Evolutionary conservation across 2,329 filamentous ascomycete genomes (phyloP).

Genomic region (Tothia fuscella): DNA sequence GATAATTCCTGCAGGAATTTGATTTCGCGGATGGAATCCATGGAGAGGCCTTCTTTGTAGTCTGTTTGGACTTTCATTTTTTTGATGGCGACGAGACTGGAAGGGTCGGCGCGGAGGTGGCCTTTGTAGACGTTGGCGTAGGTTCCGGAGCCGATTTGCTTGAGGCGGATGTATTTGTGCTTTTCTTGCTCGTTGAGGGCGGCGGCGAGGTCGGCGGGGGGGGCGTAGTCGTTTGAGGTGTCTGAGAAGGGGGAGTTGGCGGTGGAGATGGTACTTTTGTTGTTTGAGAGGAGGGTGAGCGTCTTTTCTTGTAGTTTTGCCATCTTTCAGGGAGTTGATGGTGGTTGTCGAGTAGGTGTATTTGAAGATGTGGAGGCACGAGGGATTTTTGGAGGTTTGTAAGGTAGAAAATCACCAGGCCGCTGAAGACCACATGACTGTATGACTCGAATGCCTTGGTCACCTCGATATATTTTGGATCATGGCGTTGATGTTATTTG

Average conservation of each 20-base stretch:
- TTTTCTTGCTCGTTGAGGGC: constrained; percentile 44
- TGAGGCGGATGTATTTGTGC: constrained; percentile 59
- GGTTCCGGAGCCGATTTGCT: constrained; percentile 89
- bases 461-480: no score
- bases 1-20: constrained; percentile 89
- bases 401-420: no score
- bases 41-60: constrained; percentile 81
- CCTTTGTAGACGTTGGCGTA: constrained; percentile 94
- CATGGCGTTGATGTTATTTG: no score
- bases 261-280: constrained; percentile 14
- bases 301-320: no score
- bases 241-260: constrained; percentile 11
- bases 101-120: constrained; percentile 60
- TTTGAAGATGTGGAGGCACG: no score
- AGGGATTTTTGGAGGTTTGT: no score
- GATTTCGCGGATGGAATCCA: constrained; percentile 91
- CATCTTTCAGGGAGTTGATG: no score
- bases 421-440: no score
- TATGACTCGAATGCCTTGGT: no score
- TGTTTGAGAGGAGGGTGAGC: constrained; percentile 1
- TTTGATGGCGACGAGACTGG: constrained; percentile 75
- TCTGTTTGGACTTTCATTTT: constrained; percentile 82
- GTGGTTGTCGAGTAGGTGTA: no score
- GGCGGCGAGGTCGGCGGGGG: constrained; percentile 29
- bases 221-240: constrained; percentile 12